A percentile compares a stretch with the other conserved stretches of the same genome.
Evolutionary conservation across 2,329 filamentous ascomycete species (phyloP).

Genomic region (Paecilomyces dactylethromorphus): DNA sequence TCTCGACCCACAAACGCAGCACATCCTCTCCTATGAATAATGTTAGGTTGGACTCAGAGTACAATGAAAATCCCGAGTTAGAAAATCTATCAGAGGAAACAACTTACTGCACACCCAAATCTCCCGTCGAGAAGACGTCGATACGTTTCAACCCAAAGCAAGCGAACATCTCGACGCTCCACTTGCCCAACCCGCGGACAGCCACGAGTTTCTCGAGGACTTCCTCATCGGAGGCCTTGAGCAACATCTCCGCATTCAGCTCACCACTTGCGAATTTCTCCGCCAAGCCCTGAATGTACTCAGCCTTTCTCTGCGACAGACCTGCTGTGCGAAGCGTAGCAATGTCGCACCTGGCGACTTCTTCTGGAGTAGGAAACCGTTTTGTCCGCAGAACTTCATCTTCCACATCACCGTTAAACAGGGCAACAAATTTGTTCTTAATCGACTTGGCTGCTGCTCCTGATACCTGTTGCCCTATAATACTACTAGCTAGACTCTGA

Average conservation of each 20-base stretch:
- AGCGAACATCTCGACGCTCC: slow-evolving; percentile 98
- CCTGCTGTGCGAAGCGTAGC: slow-evolving; percentile 73
- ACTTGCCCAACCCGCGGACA: slow-evolving; percentile 77
- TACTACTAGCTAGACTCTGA: slow-evolving; percentile 71
- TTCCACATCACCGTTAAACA: slow-evolving; percentile 52
- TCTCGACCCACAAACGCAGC: slow-evolving; percentile 79
- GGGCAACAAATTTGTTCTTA: slow-evolving; percentile 70
- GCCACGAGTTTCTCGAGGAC: slow-evolving; percentile 75
- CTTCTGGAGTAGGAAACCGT: slow-evolving; percentile 67
- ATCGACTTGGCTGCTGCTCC: slow-evolving; percentile 86
- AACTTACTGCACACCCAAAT: slow-evolving; percentile 78
- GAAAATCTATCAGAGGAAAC: background rate
- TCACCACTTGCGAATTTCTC: slow-evolving; percentile 72
- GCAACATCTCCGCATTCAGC: slow-evolving; percentile 67
- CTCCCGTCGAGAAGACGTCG: slow-evolving; percentile 88
- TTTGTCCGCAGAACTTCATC: slow-evolving; percentile 12
- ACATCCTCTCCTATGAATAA: slow-evolving; percentile 62
- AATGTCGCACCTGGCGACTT: slow-evolving; percentile 60
- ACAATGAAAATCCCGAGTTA: background rate
- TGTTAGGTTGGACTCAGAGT: background rate
- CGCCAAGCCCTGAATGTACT: slow-evolving; percentile 84
- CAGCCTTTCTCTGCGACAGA: slow-evolving; percentile 87
- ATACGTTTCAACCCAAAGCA: slow-evolving; percentile 90
- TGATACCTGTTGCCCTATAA: slow-evolving; percentile 95
- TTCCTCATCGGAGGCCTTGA: slow-evolving; percentile 76